Evolutionary conservation across 78 protist species (phyloP).

Genomic region (Protostelium mycophagum): DNA sequence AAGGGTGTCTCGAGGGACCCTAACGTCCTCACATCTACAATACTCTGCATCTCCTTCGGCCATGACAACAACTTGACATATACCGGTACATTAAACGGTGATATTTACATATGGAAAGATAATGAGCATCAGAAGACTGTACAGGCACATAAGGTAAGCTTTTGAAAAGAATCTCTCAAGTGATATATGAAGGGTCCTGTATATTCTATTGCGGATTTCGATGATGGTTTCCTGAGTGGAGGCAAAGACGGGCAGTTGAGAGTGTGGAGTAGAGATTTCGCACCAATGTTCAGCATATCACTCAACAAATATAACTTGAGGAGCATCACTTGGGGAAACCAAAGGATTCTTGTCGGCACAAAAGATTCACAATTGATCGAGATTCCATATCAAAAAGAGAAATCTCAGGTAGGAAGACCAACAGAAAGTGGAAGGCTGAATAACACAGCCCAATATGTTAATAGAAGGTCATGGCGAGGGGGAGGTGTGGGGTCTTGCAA

Average conservation of each 20-base stretch:
- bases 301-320: not conserved
- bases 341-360: not conserved
- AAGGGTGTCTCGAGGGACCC: not conserved
- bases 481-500: conserved; percentile 41
- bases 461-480: conserved; percentile 8
- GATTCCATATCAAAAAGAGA: not conserved
- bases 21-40: not conserved
- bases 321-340: not conserved
- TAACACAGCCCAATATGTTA: not conserved
- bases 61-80: not conserved
- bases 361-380: not conserved
- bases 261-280: not conserved
- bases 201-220: not conserved
- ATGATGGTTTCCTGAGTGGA: not conserved
- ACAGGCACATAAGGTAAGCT: not conserved
- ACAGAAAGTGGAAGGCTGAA: not conserved
- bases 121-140: not conserved
- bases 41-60: conserved; percentile 11
- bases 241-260: not conserved
- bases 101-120: not conserved
- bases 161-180: not conserved
- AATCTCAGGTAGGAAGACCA: not conserved
- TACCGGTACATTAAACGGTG: conserved; percentile 2
- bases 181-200: not conserved
- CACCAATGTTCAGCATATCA: not conserved